These are phyloP conservation scores for Aspergillus panamensis DNA, from an alignment of 495 filamentous ascomycete species.

Conservation along the genomic window DNA sequence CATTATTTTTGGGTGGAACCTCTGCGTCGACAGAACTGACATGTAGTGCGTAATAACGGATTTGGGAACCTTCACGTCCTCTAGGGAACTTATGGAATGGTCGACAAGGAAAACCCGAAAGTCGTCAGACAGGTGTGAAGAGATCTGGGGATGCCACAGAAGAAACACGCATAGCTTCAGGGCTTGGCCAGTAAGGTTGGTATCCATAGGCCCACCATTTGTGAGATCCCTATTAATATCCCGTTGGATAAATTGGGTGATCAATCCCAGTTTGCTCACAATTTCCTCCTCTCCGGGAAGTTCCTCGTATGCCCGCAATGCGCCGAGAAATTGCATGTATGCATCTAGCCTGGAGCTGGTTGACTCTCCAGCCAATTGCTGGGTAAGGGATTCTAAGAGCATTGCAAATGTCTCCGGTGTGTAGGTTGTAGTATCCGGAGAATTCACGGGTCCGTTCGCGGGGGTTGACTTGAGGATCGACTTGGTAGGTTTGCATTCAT, in stretches of 20 bases:
- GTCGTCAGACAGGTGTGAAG: conserved; percentile 63
- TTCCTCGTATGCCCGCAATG: conserved; percentile 72
- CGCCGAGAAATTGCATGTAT: conserved; percentile 73
- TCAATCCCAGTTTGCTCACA: conserved; percentile 65
- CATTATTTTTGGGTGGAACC: conserved; percentile 71
- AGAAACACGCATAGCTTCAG: conserved; percentile 71
- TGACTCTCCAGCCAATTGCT: conserved; percentile 70
- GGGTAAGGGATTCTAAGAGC: conserved; percentile 72
- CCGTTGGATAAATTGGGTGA: conserved; percentile 74
- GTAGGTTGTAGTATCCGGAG: conserved; percentile 37
- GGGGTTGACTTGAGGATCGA: conserved; percentile 77
- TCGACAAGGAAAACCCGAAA: conserved; percentile 79
- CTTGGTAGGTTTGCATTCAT: conserved; percentile 65
- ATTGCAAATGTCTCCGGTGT: conserved; percentile 56
- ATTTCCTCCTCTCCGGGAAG: conserved; percentile 67
- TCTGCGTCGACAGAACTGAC: conserved; percentile 71
- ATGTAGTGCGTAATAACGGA: conserved; percentile 72
- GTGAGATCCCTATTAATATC: conserved; percentile 55
- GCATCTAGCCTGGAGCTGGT: conserved; percentile 73
- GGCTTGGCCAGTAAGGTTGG: conserved; percentile 67
- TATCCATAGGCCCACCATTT: conserved; percentile 43
- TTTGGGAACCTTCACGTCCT: conserved; percentile 65
- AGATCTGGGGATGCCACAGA: conserved; percentile 62
- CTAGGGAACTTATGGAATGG: conserved; percentile 65
- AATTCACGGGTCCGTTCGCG: conserved; percentile 39